Conservation (phyloP, 768 basidiomycete species). For the Thelephora ganbajun region DNA sequence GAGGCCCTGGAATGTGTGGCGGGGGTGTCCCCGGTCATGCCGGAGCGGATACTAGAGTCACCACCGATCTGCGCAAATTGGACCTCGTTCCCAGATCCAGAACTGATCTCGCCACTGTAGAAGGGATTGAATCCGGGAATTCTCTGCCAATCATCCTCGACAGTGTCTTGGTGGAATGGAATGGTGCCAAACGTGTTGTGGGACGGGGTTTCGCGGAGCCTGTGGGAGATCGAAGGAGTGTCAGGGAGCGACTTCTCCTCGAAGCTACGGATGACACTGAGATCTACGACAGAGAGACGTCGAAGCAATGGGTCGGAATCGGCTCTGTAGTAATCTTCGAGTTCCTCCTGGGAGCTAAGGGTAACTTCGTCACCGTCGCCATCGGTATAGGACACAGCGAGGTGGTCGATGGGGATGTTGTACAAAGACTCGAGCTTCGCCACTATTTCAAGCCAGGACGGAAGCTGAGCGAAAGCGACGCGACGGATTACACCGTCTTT, state of each 20-base stretch:
- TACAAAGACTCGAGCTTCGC: conserved; percentile 40
- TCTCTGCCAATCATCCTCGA: conserved; percentile 51
- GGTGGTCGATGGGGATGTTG: conserved; percentile 37
- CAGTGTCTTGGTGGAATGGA: conserved; percentile 30
- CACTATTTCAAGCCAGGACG: conserved; percentile 45
- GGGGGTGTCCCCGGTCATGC: neutral
- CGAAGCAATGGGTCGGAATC: conserved; percentile 17
- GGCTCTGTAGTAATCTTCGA: conserved; percentile 52
- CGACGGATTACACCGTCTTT: conserved; percentile 49
- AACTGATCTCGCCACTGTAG: no score
- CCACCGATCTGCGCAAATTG: neutral
- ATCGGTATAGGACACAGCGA: conserved; percentile 64
- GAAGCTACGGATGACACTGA: conserved; percentile 23
- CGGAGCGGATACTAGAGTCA: neutral
- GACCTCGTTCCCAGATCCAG: conserved; percentile 5
- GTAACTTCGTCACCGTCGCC: conserved; percentile 65
- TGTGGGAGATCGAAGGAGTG: conserved; percentile 14
- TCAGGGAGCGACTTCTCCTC: conserved; percentile 18
- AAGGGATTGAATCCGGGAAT: conserved; percentile 19
- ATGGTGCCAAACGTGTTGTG: conserved; percentile 51
- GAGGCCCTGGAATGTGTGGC: conserved; percentile 35
- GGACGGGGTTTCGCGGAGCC: conserved; percentile 14
- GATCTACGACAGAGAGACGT: conserved; percentile 52
- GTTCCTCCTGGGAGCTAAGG: conserved; percentile 61
- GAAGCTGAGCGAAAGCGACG: conserved; percentile 33